Base-by-base conservation (phyloP, 345 rosid genomes). In the Salix suchowensis region DNA sequence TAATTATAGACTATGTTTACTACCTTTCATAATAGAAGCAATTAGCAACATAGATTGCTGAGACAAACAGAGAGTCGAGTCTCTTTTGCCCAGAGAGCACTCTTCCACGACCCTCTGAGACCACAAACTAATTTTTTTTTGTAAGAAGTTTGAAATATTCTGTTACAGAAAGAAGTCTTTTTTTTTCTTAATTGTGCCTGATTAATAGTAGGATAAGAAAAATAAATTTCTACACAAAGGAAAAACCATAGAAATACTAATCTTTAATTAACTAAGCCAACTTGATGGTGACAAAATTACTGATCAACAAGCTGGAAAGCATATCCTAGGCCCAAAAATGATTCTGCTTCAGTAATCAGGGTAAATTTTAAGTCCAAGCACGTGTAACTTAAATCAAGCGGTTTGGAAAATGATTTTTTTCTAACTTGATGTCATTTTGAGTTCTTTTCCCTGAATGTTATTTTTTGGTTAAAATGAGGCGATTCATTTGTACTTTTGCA, bases 401-500 rank as follows among this genome's bases (percentile, higher is more conserved):
- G 64, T 23, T 12, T 58, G 5, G 24, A n/a, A 58, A 58, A 58
- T 58, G 64, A 58, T 10, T n/a, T 6, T 4, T 26, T 58, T 58
- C 64, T 2, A 23, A n/a, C 28, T 58, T 58, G 28, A 58, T 58
- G 15, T 24, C 26, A 23, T 58, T 58, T 58, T 58, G 28, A 4
- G 23, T 2, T 54, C 10, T 55, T 55, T 55, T 11, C 5, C 28
- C 26, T 14, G 1, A 58, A 23, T 0, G 10, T 55, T 37, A 54
- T 46, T 60, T 23, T 14, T 74, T 19, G 34, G 19, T 40, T 30
- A 14, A 13, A 66, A 58, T 67, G 76, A 16, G 23, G n/a, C 46
- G 65, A 19, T 36, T 40, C 40, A 62, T 3, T 68, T 65, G 9
- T 39, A 42, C 42, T 77, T 75, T 78, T 82, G 76, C 88, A 96